Percentiles rank a stretch among this genome's conserved stretches.
phyloP scores from a whole-genome alignment of 768 basidiomycete genomes.

The Russula emetica region DNA sequence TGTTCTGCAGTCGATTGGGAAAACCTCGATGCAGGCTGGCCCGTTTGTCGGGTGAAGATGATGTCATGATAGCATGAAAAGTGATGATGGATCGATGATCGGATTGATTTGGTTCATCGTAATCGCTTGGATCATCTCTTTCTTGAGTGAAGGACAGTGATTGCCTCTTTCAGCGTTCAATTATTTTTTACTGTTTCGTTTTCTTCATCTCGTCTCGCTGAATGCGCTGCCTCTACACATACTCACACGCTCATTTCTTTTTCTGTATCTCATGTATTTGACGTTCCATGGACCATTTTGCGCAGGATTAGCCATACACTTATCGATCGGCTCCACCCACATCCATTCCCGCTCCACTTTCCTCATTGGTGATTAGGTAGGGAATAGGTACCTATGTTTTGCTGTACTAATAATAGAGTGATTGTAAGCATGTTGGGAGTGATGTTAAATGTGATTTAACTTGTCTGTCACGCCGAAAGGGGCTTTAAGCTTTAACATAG shows the following conservation, averaged over 20 bases:
- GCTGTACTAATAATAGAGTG: not conserved
- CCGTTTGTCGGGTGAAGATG: slow-evolving; percentile 32
- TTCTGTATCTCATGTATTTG: not conserved
- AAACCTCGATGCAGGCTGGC: slow-evolving; percentile 30
- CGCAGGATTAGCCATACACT: not conserved
- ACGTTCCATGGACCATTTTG: not conserved
- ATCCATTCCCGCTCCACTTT: not conserved
- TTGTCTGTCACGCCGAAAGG: no score
- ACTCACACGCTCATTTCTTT: not conserved
- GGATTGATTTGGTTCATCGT: not conserved
- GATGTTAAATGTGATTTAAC: no score
- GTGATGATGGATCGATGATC: not conserved
- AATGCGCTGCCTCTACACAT: not conserved
- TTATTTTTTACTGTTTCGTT: no score
- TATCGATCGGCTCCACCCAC: not conserved
- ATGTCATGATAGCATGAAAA: not conserved
- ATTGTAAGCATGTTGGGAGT: no score
- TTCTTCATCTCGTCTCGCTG: no score
- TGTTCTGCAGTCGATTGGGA: slow-evolving; percentile 50
- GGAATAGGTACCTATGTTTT: not conserved
- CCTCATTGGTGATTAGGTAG: not conserved
- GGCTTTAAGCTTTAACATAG: no score
- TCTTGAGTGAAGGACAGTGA: not conserved
- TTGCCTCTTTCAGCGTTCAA: not conserved
- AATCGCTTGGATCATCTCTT: not conserved